Evolutionary conservation across 345 rosid genomes (phyloP), one percentile per base, ranked within the genome.

Genomic region (rapeseed (Brassica napus)): DNA sequence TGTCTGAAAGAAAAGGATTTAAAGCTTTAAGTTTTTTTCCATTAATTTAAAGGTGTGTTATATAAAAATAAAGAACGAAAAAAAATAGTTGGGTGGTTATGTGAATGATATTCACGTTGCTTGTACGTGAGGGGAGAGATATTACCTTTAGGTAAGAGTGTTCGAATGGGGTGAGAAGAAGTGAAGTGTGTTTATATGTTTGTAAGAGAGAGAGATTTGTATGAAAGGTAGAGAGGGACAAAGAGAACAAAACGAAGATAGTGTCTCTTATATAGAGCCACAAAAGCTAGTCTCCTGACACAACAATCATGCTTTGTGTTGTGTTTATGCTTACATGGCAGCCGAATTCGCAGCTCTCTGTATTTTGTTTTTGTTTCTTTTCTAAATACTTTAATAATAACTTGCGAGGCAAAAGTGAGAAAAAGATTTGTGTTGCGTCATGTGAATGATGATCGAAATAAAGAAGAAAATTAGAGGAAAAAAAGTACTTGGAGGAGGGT

Each of bases 261-360:
- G 76, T 63, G 81, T 61, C 28, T 82, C 80, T 67, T 88, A 85
- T 94, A 94, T 87, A 91, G 86, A 88, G 77, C 44, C 30, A 18
- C 71, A 78, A 81, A 81, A 73, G 86, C 52, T 49, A 35, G 42
- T 89, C 87, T 63, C 82, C 97, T 89, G 95, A 89, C 93, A 88
- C 87, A 81, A 87, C 92, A 92, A 92, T 92, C 94, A 94, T 92
- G 93, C 91, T 83, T 88, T 86, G 69, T 76, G 80, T 71, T 81
- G 68, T 74, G 79, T 79, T 94, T 84, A 82, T 86, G 92, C 95
- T 88, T 82, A 89, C 89, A 90, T 87, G 96, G 92, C 97, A 92
- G 97, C 98, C 91, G 94, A 85, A 82, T 86, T 81, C 82, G 86
- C 86, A 86, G 89, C 84, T 87, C 84, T 49, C 21, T 87, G 4